Percentiles rank a stretch among this genome's conserved stretches.
Evolutionary conservation across 148 eudicot species (phyloP).

Genomic region (Nepenthes gracilis): DNA sequence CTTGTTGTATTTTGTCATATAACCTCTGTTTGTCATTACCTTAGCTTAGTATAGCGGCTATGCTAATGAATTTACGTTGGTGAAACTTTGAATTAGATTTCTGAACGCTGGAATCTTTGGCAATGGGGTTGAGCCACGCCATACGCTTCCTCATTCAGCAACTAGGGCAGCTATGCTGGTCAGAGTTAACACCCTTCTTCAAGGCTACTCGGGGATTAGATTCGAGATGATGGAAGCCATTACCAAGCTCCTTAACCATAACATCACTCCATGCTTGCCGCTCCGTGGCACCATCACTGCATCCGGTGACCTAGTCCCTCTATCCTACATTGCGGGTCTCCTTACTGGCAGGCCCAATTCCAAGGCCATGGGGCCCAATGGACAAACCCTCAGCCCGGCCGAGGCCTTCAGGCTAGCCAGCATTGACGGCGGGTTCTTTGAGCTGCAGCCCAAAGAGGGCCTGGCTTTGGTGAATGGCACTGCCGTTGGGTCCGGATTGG

Average conservation of each 20-base stretch:
- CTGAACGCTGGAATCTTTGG: slow-evolving; percentile 30
- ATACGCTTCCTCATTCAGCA: slow-evolving; percentile 18
- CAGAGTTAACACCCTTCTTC: slow-evolving; percentile 24
- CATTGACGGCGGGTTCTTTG: slow-evolving; percentile 15
- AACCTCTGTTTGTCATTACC: too few relatives aligned
- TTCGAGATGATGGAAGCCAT: slow-evolving; percentile 25
- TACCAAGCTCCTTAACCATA: slow-evolving; percentile 18
- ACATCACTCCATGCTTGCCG: slow-evolving; percentile 27
- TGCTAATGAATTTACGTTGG: too few relatives aligned
- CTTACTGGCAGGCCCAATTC: slow-evolving; percentile 22
- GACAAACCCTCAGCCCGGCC: slow-evolving; percentile 2
- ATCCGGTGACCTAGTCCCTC: slow-evolving; percentile 24
- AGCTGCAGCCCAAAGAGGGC: slow-evolving; percentile 27
- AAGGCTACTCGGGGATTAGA: slow-evolving; percentile 24
- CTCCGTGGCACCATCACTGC: slow-evolving; percentile 24
- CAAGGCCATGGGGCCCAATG: slow-evolving; percentile 16
- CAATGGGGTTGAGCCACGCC: slow-evolving; percentile 13
- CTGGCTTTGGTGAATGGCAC: slow-evolving; percentile 25
- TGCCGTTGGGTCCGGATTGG: slow-evolving; percentile 25
- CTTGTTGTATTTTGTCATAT: too few relatives aligned
- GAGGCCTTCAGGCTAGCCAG: slow-evolving; percentile 17
- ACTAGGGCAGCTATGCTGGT: slow-evolving; percentile 27
- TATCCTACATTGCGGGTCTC: slow-evolving; percentile 28
- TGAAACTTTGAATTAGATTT: slow-evolving; percentile 5
- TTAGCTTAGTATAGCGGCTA: too few relatives aligned